phyloP scores from a whole-genome alignment of 2,329 filamentous ascomycete genomes.

The Chaetomiaceae sp. region DNA sequence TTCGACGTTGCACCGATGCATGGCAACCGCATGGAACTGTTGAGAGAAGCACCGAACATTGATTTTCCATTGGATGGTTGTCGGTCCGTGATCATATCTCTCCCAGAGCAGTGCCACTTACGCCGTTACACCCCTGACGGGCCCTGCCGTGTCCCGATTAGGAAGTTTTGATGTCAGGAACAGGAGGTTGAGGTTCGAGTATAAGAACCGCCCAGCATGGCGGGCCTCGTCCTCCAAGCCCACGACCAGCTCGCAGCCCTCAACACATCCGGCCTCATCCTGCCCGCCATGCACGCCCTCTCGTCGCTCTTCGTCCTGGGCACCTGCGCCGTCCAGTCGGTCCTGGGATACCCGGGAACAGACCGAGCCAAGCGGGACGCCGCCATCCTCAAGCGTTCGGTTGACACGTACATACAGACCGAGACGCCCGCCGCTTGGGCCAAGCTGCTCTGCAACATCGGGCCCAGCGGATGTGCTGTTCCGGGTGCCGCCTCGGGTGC shows the following conservation, averaged over 20 bases:
- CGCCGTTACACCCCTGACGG: background rate
- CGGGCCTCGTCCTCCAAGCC: conserved; percentile 13
- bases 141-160: background rate
- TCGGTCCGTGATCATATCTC: conserved; percentile 22
- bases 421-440: conserved; percentile 49
- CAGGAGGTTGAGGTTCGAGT: background rate
- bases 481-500: conserved; percentile 45
- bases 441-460: conserved; percentile 57
- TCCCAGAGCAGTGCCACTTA: background rate
- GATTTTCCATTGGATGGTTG: conserved; percentile 1
- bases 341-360: conserved; percentile 43
- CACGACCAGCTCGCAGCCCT: conserved; percentile 14
- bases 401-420: conserved; percentile 50
- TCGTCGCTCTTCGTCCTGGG: conserved; percentile 48
- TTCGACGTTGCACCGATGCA: conserved; percentile 2
- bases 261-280: conserved; percentile 18
- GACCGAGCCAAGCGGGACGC: conserved; percentile 31
- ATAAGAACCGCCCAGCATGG: conserved; percentile 20
- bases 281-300: conserved; percentile 38
- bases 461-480: conserved; percentile 48
- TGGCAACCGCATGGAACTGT: conserved; percentile 1
- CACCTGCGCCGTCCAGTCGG: conserved; percentile 47
- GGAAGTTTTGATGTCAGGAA: background rate
- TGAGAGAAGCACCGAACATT: conserved; percentile 16
- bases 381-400: conserved; percentile 42